phyloP scores from a whole-genome alignment of 148 eudicot genomes.

The Persicaria tinctoria region DNA sequence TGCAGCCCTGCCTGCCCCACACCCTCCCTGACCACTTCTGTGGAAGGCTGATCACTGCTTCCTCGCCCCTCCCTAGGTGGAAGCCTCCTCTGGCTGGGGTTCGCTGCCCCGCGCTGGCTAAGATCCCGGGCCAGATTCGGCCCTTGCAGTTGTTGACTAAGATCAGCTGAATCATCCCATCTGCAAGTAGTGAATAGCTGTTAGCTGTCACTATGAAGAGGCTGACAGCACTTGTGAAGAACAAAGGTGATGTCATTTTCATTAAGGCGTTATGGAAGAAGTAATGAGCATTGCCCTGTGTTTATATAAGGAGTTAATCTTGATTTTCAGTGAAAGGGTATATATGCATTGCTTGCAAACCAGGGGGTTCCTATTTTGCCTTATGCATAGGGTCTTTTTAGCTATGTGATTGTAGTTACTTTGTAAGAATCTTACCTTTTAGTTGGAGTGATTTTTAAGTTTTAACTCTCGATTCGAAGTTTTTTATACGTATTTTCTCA shows the following conservation, averaged over 20 bases:
- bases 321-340: slow-evolving; percentile 16
- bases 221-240: no score
- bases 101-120: slow-evolving; percentile 58
- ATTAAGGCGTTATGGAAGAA: no score
- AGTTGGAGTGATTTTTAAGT: no score
- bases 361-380: slow-evolving; percentile 1
- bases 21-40: slow-evolving; percentile 88
- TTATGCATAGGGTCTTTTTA: background rate
- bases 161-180: slow-evolving; percentile 51
- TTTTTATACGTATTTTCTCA: no score
- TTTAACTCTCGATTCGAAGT: no score
- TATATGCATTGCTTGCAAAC: slow-evolving; percentile 57
- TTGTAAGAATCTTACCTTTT: no score
- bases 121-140: slow-evolving; percentile 74
- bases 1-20: slow-evolving; percentile 87
- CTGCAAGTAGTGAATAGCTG: slow-evolving; percentile 24
- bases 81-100: slow-evolving; percentile 73
- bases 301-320: no score
- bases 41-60: slow-evolving; percentile 53
- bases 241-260: no score
- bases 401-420: no score
- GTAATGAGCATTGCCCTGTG: no score
- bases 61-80: slow-evolving; percentile 53
- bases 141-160: slow-evolving; percentile 82
- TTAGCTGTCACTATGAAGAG: slow-evolving; percentile 11